Percentiles rank a stretch among this genome's conserved stretches.
phyloP scores from a whole-genome alignment of 352 stramenopile species.

The Globisporangium paroecandrum region DNA sequence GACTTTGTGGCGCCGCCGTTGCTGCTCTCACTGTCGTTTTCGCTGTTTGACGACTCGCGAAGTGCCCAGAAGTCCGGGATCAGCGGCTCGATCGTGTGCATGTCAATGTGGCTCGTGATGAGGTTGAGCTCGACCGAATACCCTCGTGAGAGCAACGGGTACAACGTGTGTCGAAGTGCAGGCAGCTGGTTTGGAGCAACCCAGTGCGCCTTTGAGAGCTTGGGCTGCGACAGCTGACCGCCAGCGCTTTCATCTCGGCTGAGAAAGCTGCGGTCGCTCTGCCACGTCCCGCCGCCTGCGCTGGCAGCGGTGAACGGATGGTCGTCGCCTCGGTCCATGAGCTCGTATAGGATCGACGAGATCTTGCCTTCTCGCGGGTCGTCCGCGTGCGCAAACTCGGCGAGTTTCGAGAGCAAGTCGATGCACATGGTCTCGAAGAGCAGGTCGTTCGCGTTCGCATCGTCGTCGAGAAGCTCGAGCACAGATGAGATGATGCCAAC shows the following conservation, averaged over 20 bases:
- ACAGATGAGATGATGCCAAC: constrained; percentile 55
- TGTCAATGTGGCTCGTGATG: constrained; percentile 49
- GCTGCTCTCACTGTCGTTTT: neutral
- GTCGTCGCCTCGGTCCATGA: constrained; percentile 56
- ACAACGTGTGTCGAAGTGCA: constrained; percentile 26
- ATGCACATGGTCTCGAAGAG: constrained; percentile 62
- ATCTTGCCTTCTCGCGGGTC: constrained; percentile 52
- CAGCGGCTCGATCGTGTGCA: constrained; percentile 54
- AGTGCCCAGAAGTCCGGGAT: constrained; percentile 29
- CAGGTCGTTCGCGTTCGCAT: constrained; percentile 20
- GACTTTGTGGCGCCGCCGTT: neutral
- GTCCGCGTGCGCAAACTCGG: constrained; percentile 49
- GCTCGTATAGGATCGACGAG: constrained; percentile 49
- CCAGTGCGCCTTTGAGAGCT: constrained; percentile 30
- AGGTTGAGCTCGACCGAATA: constrained; percentile 54
- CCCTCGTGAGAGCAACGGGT: constrained; percentile 37
- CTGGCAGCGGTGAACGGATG: neutral
- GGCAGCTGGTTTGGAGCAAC: constrained; percentile 22
- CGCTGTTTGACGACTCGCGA: constrained; percentile 4
- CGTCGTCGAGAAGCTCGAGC: constrained; percentile 47
- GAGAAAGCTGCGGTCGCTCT: constrained; percentile 60
- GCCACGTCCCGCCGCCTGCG: constrained; percentile 27
- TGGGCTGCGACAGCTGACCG: constrained; percentile 25
- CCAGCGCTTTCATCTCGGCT: constrained; percentile 12
- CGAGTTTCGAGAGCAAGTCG: constrained; percentile 58